phyloP scores from a whole-genome alignment of 2,329 filamentous ascomycete genomes.

The Aspergillus aculeatinus region DNA sequence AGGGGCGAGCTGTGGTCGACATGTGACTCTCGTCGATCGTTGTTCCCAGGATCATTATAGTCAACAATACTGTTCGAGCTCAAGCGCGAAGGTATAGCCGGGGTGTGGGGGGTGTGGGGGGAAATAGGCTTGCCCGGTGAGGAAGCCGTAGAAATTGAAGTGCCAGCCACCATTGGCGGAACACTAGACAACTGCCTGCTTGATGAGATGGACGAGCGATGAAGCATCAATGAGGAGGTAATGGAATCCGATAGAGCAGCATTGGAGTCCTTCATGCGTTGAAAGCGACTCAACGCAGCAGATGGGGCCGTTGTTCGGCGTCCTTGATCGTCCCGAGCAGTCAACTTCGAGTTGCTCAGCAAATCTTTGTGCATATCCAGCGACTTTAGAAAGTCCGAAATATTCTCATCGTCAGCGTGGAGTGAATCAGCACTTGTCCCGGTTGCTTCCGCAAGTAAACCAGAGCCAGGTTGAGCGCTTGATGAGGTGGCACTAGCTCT shows the following conservation, averaged over 20 bases:
- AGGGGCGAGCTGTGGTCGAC: slow-evolving; percentile 33
- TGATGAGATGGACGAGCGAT: slow-evolving; percentile 75
- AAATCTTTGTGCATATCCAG: slow-evolving; percentile 88
- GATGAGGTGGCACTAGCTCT: slow-evolving; percentile 53
- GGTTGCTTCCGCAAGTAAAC: slow-evolving; percentile 68
- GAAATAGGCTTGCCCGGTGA: slow-evolving; percentile 89
- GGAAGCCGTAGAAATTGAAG: slow-evolving; percentile 78
- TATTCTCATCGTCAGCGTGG: slow-evolving; percentile 85
- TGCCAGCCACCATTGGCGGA: slow-evolving; percentile 60
- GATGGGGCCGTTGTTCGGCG: slow-evolving; percentile 76
- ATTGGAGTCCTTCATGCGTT: slow-evolving; percentile 85
- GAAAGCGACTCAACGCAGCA: slow-evolving; percentile 79
- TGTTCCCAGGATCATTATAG: slow-evolving; percentile 51
- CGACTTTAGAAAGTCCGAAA: slow-evolving; percentile 87
- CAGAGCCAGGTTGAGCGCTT: slow-evolving; percentile 69
- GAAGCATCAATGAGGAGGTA: slow-evolving; percentile 81
- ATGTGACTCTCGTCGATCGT: slow-evolving; percentile 29
- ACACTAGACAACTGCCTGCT: slow-evolving; percentile 70
- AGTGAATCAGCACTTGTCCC: slow-evolving; percentile 64
- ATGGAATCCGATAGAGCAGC: slow-evolving; percentile 88
- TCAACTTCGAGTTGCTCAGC: slow-evolving; percentile 60
- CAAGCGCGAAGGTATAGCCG: slow-evolving; percentile 87
- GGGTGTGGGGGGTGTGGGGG: slow-evolving; percentile 87
- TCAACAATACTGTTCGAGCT: slow-evolving; percentile 85
- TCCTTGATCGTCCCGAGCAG: slow-evolving; percentile 64